Base-by-base conservation (phyloP, 768 basidiomycete genomes). In the Boletellus sp. region DNA sequence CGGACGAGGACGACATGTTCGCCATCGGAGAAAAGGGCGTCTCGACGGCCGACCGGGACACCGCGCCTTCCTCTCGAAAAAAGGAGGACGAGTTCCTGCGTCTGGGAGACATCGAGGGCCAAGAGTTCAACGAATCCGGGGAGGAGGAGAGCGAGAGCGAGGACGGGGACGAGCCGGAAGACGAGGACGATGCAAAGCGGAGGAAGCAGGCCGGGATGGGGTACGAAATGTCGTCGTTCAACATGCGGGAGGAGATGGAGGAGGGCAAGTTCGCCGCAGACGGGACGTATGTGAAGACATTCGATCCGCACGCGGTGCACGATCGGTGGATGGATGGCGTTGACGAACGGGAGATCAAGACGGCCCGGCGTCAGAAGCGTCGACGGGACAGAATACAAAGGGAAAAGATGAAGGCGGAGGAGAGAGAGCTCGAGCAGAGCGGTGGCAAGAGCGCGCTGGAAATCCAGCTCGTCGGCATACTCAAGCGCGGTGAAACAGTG, bases 181-280 rank as follows among this genome's bases (percentile, higher is more conserved):
- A 93, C 62, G 87, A 94, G 61, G 87, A 93, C 64, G 87, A 88
- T 45, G 82, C 77, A n/a, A 78, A 79, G 60, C 79, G 84, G 58
- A 72, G 78, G 63, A 83, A 79, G 72, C 91, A 90, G 67, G 82
- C 76, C 34, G 87, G 86, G 12, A 97, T 99, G 95, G 96, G 95
- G 2, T 95, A 73, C 70, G 88, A 94, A 63, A 58, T 99, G 10
- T 94, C 90, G 4, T 89, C 91, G 23, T 99, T 99, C 82, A 95
- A 99, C 68, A 98, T 99, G 95, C 86, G 94, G 55, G 87, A 91
- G 60, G 96, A 99, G 77, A 94, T 98, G 87, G 87, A 92, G 63
- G 95, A 98, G 70, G 96, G 96, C 34, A 91, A 93, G 64, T 97
- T 99, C 73, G 85, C 90, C 5, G 89, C 88, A 52, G 95, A 98